These are phyloP conservation scores for Gossypium gossypioides DNA, from an alignment of 441 rosid species.

Conservation along the genomic window DNA sequence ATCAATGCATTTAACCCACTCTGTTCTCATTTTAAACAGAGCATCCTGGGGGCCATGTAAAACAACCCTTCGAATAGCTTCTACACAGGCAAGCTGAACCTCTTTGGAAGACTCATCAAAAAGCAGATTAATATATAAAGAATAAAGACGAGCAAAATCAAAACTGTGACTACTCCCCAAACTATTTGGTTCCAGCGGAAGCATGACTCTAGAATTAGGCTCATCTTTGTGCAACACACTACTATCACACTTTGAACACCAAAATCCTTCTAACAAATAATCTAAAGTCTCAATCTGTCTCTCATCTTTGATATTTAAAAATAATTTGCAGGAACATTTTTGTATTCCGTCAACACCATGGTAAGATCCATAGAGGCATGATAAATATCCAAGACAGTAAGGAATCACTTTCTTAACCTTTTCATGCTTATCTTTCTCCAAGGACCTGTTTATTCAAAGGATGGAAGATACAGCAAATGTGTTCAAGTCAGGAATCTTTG, in stretches of 20 bases:
- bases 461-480: slow-evolving; percentile 12
- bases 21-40: slow-evolving; percentile 43
- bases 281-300: slow-evolving; percentile 36
- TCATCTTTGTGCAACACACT: slow-evolving; percentile 25
- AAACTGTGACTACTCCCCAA: slow-evolving; percentile 26
- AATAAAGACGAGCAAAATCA: slow-evolving; percentile 39
- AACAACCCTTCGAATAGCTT: slow-evolving; percentile 62
- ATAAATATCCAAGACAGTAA: slow-evolving; percentile 61
- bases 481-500: slow-evolving; percentile 13
- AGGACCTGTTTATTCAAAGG: slow-evolving; percentile 39
- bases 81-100: slow-evolving; percentile 81
- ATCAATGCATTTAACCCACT: slow-evolving; percentile 70
- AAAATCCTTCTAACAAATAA: slow-evolving; percentile 59
- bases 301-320: slow-evolving; percentile 35
- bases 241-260: slow-evolving; percentile 80
- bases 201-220: slow-evolving; percentile 27
- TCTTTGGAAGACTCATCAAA: slow-evolving; percentile 70
- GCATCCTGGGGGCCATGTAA: slow-evolving; percentile 44
- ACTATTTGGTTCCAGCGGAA: slow-evolving; percentile 27
- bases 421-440: slow-evolving; percentile 49
- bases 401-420: slow-evolving; percentile 66
- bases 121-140: slow-evolving; percentile 62
- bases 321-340: slow-evolving; percentile 50
- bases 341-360: slow-evolving; percentile 25
- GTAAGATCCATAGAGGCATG: slow-evolving; percentile 66